Percentiles rank a stretch among this genome's conserved stretches.
These are phyloP conservation scores for Amanita inopinata DNA, from an alignment of 768 basidiomycete genomes.

Conservation along the genomic window DNA sequence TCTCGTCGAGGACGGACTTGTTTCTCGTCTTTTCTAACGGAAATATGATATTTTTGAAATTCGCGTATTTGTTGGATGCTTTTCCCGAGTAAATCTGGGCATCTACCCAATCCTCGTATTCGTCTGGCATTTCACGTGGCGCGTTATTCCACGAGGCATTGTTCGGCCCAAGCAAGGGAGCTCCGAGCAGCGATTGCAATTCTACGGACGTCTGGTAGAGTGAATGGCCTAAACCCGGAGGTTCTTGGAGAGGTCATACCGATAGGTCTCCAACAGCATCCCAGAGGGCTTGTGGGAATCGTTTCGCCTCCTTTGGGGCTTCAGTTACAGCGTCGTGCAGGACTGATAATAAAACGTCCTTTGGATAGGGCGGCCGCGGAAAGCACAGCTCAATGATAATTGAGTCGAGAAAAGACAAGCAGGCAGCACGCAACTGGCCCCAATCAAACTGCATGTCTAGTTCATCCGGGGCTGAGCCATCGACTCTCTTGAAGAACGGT, in stretches of 20 bases:
- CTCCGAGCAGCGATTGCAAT: slow-evolving; percentile 55
- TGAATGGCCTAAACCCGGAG: not conserved
- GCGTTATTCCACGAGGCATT: slow-evolving; percentile 42
- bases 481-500: slow-evolving; percentile 52
- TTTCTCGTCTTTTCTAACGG: slow-evolving; percentile 51
- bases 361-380: slow-evolving; percentile 59
- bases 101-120: slow-evolving; percentile 58
- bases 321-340: slow-evolving; percentile 67
- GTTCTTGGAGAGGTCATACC: slow-evolving; percentile 24
- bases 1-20: slow-evolving; percentile 36
- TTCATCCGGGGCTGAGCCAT: slow-evolving; percentile 28
- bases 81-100: slow-evolving; percentile 53
- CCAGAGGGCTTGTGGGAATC: slow-evolving; percentile 73
- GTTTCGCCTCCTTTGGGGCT: slow-evolving; percentile 60
- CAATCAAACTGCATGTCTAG: slow-evolving; percentile 58
- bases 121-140: slow-evolving; percentile 44
- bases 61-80: slow-evolving; percentile 40
- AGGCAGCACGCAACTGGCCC: slow-evolving; percentile 47
- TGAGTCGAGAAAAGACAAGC: slow-evolving; percentile 74
- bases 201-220: slow-evolving; percentile 48
- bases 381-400: slow-evolving; percentile 78
- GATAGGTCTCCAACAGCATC: slow-evolving; percentile 77
- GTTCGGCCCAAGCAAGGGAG: slow-evolving; percentile 47
- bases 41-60: slow-evolving; percentile 45
- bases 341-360: slow-evolving; percentile 53